phyloP scores from a whole-genome alignment of 1,139 yeast species.

The Yamadazyma sp. region DNA sequence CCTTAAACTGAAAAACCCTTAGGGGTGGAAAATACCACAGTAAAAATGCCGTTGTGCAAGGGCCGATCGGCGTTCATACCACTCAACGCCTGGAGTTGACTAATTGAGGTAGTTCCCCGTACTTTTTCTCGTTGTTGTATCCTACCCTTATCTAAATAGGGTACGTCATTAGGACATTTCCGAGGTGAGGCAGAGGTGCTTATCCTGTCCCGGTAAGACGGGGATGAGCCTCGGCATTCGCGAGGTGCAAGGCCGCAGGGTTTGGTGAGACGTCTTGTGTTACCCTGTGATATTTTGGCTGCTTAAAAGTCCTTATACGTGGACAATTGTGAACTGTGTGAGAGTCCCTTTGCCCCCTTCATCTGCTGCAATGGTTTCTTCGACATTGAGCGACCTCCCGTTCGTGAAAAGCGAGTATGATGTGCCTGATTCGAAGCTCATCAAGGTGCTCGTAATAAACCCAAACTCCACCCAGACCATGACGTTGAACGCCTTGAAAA shows the following conservation, averaged over 20 bases:
- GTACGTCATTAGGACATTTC: background rate
- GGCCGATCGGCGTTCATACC: too few relatives aligned
- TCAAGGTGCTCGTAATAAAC: slow-evolving; percentile 11
- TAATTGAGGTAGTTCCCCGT: background rate
- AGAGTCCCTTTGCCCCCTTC: background rate
- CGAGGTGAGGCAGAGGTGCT: background rate
- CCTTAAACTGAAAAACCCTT: too few relatives aligned
- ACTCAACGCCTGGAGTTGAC: too few relatives aligned
- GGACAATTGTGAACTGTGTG: too few relatives aligned
- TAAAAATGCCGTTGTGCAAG: background rate
- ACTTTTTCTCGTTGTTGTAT: background rate
- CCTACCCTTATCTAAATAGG: background rate
- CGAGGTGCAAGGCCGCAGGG: background rate
- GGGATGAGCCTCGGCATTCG: background rate
- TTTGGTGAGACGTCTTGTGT: too few relatives aligned
- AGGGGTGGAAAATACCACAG: too few relatives aligned
- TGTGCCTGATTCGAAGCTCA: background rate
- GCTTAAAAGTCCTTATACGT: too few relatives aligned
- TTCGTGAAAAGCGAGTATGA: background rate
- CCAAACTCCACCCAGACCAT: slow-evolving; percentile 11
- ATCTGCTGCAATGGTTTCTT: too few relatives aligned
- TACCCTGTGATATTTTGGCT: too few relatives aligned
- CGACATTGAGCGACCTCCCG: slow-evolving; percentile 1
- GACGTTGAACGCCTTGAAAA: slow-evolving; percentile 11
- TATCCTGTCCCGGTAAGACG: background rate